A percentile compares a stretch with the other conserved stretches of the same genome.
phyloP scores from a whole-genome alignment of 441 rosid species.

The Populus hybrid region DNA sequence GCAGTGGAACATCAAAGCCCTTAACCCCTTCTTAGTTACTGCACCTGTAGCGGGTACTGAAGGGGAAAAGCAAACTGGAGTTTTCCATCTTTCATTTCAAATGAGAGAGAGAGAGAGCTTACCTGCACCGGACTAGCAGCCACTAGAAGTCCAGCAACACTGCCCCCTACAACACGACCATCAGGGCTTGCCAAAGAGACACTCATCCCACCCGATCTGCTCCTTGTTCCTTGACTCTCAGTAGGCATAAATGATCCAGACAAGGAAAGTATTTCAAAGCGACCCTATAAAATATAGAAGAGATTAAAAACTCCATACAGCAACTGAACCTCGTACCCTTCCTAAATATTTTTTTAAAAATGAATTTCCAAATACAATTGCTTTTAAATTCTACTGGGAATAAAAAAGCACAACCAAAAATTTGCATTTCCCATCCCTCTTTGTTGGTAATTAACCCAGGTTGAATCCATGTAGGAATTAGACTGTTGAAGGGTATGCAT shows the following conservation, averaged over 20 bases:
- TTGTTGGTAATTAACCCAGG: no score
- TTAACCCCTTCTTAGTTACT: not conserved
- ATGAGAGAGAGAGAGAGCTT: constrained; percentile 3
- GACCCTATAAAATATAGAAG: constrained; percentile 47
- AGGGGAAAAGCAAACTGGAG: not conserved
- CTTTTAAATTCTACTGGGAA: no score
- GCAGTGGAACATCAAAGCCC: not conserved
- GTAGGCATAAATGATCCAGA: constrained; percentile 86
- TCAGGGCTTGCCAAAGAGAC: constrained; percentile 87
- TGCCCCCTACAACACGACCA: constrained; percentile 93
- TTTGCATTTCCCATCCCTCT: no score
- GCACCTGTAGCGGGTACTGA: not conserved
- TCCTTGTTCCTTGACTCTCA: constrained; percentile 72
- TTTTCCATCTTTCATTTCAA: not conserved
- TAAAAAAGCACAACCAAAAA: no score
- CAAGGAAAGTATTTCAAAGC: constrained; percentile 85
- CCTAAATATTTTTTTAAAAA: no score
- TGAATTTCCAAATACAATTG: not conserved
- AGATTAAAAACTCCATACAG: constrained; percentile 3
- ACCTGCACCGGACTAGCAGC: constrained; percentile 94
- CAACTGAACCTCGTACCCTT: not conserved
- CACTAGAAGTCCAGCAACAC: constrained; percentile 84
- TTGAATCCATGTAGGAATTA: no score
- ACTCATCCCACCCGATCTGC: constrained; percentile 93
- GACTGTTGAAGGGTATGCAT: no score